Evolutionary conservation across 2,329 filamentous ascomycete species (phyloP), one percentile per base, ranked within the genome.

Genomic region (Diaporthe ilicicola): DNA sequence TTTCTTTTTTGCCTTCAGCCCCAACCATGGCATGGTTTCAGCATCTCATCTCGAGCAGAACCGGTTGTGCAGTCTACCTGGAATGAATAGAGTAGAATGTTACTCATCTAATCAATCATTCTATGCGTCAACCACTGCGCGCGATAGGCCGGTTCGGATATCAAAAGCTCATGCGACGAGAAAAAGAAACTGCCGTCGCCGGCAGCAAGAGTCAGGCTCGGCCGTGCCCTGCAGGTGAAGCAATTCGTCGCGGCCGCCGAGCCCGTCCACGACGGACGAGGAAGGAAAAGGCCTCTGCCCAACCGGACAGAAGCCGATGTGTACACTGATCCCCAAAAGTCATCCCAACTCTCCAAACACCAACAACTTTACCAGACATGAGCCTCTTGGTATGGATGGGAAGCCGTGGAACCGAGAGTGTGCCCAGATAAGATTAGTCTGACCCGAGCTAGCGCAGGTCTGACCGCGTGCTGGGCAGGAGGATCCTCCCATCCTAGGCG

Each of bases 291-390:
- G 17, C 24, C 22, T 32, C 44, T 39, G 13, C 19, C 27, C 42
- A 48, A 34, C 42, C 46, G 17, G 56, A 12, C 44, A 19, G 5
- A 13, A 17, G 19, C n/a, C 15, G 56, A n/a, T 46, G 39, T 27
- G 12, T 24, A 48, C 42, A 62, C 17, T 48, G 56, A 46, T 24
- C 44, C 19, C 3, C 12, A 24, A 42, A 42, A 64, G 42, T 64
- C 59, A 50, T 50, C 59, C 59, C 59, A 64, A 64, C 44, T 64
- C 59, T 50, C 59, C 59, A 64, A 64, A 64, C 59, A 37, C 44
- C 44, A 64, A 37, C 29, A 64, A 64, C 42, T 29, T 37, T 50
- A 50, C 19, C 12, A 22, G 10, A 22, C 7, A 64, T 8, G 59
- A 24, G 19, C 27, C 32, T 37, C 29, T 50, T 48, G 19, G 55